Evolutionary conservation across 2,329 filamentous ascomycete species (phyloP), one percentile per base, ranked within the genome.

Genomic region (Fusarium newnesense): DNA sequence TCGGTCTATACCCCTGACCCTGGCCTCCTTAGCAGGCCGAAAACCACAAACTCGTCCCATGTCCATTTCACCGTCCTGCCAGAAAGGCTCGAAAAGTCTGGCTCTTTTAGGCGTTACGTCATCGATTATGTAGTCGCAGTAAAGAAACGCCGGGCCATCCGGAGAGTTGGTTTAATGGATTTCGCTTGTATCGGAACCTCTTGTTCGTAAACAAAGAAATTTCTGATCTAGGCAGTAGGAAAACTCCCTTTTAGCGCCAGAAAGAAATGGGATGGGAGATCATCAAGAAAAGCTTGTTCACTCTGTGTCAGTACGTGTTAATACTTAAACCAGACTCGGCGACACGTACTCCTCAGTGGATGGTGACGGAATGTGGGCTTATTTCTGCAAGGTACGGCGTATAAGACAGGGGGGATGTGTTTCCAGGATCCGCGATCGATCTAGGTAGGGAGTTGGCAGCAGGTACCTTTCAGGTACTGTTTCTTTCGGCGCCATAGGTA

Each of bases 341-440:
- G 59, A 68, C 70, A 58, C 63, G 67, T 60, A 52, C 53, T 67
- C 30, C 42, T 60, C 34, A 57, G 70, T 60, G 57, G 56, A 64
- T 52, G 58, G 67, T 64, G 65, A 62, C 49, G 70, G 69, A 67
- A 73, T 73, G 72, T 74, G 71, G 72, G 64, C 66, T 60, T 16
- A 50, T 47, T 54, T 37, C 72, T 74, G 72, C 72, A 74, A 74
- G 72, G 72, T 72, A 74, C 72, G 52, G 52, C 44, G 43, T 26
- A 64, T 44, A 58, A 64, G 53, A 61, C 71, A 74, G 56, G 71
- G 57, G 70, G 53, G 42, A 58, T 24, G 34, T 58, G 49, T 54
- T 44, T 40, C 60, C 59, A 65, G 71, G 64, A 74, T 72, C 60
- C 68, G 9, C 72, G 68, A 74, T 74, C 72, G 72, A 74, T 74